Conservation (phyloP, 148 eudicot species). For the Pouteria glomerata region DNA sequence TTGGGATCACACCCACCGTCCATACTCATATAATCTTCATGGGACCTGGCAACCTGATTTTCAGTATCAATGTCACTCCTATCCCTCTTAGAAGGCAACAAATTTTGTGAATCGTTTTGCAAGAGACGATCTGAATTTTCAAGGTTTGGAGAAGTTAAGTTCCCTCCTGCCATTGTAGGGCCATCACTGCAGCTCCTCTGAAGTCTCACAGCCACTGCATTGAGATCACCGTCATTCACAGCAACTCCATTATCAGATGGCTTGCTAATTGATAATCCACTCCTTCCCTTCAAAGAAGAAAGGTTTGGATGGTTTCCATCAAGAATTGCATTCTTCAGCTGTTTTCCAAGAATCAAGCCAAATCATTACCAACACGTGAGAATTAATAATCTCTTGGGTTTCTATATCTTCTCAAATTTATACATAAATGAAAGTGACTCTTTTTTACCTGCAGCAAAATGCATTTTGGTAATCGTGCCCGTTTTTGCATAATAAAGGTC, state of each 20-base stretch:
- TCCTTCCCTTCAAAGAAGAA: constrained; percentile 35
- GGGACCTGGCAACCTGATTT: constrained; percentile 8
- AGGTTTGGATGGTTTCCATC: constrained; percentile 35
- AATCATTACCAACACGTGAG: constrained; percentile 1
- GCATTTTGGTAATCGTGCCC: constrained; percentile 35
- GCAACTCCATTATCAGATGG: constrained; percentile 7
- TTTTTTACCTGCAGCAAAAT: constrained; percentile 48
- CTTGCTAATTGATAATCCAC: constrained; percentile 31
- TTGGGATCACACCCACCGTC: constrained; percentile 18
- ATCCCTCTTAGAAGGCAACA: constrained; percentile 23
- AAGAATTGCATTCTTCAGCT: constrained; percentile 61
- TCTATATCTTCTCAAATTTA: not conserved
- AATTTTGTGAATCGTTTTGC: constrained; percentile 10
- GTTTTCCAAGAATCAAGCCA: constrained; percentile 2
- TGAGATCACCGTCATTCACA: constrained; percentile 20
- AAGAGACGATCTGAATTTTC: constrained; percentile 7
- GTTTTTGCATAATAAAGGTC: constrained; percentile 44
- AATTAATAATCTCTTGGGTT: not conserved
- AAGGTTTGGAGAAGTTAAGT: constrained; percentile 10
- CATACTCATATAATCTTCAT: not conserved
- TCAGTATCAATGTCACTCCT: constrained; percentile 15
- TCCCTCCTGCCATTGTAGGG: constrained; percentile 8
- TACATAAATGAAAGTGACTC: not conserved
- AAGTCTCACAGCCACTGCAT: constrained; percentile 1
- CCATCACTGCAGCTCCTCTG: constrained; percentile 1